Percentiles rank a stretch among this genome's conserved stretches.
These are phyloP conservation scores for Aspergillus pseudonomiae DNA, from an alignment of 2,329 filamentous ascomycete genomes.

Conservation along the genomic window DNA sequence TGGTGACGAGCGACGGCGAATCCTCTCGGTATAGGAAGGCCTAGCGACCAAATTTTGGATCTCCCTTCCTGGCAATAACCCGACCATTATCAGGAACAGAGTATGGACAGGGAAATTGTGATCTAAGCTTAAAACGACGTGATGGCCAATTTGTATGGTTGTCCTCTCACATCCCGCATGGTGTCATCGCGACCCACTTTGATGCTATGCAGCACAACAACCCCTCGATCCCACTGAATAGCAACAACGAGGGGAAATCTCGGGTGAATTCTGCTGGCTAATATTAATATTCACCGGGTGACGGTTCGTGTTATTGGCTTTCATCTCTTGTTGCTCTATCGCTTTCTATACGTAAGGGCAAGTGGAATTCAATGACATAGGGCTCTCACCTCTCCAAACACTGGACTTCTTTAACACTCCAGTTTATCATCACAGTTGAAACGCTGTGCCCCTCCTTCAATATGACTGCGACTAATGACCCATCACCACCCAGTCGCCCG, in stretches of 20 bases:
- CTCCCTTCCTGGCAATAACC: background rate
- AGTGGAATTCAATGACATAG: background rate
- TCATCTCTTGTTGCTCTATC: background rate
- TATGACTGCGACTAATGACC: background rate
- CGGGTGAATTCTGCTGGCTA: background rate
- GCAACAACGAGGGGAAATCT: conserved; percentile 16
- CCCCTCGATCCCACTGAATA: background rate
- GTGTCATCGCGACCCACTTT: conserved; percentile 42
- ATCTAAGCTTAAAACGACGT: background rate
- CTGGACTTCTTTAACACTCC: background rate
- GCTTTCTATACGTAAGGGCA: fast-evolving
- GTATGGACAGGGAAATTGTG: background rate
- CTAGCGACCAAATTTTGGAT: background rate
- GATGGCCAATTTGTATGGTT: background rate
- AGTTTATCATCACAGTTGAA: background rate
- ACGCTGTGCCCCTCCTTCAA: fast-evolving
- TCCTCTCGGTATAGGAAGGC: background rate
- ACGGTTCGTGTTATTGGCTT: fast-evolving
- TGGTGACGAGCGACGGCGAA: background rate
- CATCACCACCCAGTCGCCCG: conserved; percentile 11
- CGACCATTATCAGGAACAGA: no score
- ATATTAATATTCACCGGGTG: background rate
- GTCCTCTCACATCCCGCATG: conserved; percentile 20
- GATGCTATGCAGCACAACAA: conserved; percentile 27
- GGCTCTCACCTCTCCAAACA: fast-evolving